A percentile compares a stretch with the other conserved stretches of the same genome.
Evolutionary conservation across 1,139 yeast genomes (phyloP).

Genomic region (Taphrina communis): DNA sequence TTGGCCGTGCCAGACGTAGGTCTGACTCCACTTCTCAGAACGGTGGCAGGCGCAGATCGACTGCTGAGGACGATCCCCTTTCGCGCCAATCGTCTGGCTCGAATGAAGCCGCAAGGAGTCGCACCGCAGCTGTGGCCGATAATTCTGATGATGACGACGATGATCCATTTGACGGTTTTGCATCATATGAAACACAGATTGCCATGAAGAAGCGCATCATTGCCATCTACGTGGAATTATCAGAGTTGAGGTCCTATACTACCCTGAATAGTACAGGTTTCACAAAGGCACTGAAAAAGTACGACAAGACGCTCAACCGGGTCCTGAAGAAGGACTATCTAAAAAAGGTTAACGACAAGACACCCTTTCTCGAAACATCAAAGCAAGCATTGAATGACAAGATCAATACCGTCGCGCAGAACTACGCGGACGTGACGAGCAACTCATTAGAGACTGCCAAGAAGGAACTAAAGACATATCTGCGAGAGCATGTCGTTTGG

Average conservation of each 20-base stretch:
- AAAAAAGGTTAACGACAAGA: constrained; percentile 51
- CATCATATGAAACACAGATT: constrained; percentile 61
- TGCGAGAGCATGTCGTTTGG: constrained; percentile 94
- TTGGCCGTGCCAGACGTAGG: constrained; percentile 20
- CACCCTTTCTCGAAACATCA: constrained; percentile 60
- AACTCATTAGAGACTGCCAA: constrained; percentile 62
- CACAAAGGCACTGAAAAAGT: constrained; percentile 84
- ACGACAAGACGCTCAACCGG: constrained; percentile 78
- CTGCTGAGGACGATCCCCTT: constrained; percentile 36
- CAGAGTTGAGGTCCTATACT: constrained; percentile 81
- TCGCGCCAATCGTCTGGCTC: constrained; percentile 36
- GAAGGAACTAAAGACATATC: constrained; percentile 71
- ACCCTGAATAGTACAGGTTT: constrained; percentile 88
- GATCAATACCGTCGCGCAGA: constrained; percentile 58
- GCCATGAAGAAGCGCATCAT: constrained; percentile 72
- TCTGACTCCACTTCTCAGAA: neutral
- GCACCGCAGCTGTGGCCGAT: constrained; percentile 21
- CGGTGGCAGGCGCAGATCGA: constrained; percentile 44
- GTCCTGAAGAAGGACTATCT: constrained; percentile 62
- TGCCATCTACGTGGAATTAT: constrained; percentile 70
- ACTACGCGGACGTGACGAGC: constrained; percentile 58
- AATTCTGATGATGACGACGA: constrained; percentile 40
- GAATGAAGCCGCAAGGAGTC: constrained; percentile 10
- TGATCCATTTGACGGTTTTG: constrained; percentile 38
- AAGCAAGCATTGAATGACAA: constrained; percentile 57